Conservation (phyloP, 129 eudicot species). For the Glebionis coronaria region DNA sequence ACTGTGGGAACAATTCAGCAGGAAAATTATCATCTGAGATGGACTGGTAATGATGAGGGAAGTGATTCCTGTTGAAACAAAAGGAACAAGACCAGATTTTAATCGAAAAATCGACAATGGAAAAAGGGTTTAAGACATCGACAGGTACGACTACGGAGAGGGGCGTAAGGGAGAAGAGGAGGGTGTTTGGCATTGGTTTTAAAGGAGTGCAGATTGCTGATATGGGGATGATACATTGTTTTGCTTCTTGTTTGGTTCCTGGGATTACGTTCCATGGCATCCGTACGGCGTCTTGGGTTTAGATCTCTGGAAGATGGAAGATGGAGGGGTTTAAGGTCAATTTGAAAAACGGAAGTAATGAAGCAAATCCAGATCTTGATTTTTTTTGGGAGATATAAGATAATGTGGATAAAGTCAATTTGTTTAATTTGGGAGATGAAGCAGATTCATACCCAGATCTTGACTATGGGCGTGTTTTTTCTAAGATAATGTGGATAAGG, state of each 20-base stretch:
- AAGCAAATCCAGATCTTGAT: too few species aligned
- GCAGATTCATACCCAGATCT: too few species aligned
- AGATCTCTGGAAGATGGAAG: too few species aligned
- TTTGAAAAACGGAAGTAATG: too few species aligned
- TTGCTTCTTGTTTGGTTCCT: conserved; percentile 72
- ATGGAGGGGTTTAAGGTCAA: too few species aligned
- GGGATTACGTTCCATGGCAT: conserved; percentile 99
- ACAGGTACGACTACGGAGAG: conserved; percentile 87
- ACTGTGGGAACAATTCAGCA: conserved; percentile 80
- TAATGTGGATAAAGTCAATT: too few species aligned
- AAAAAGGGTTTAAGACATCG: conserved; percentile 89
- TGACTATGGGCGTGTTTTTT: too few species aligned
- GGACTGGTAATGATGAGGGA: conserved; percentile 72
- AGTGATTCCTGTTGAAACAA: conserved; percentile 79
- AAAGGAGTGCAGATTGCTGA: conserved; percentile 93
- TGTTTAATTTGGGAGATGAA: too few species aligned
- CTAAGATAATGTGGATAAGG: too few species aligned
- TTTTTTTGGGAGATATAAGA: too few species aligned
- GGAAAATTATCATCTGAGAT: conserved; percentile 78
- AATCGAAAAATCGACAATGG: conserved; percentile 81
- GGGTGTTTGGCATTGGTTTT: conserved; percentile 58
- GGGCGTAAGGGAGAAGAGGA: conserved; percentile 74
- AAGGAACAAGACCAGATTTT: conserved; percentile 96
- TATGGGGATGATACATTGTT: conserved; percentile 67
- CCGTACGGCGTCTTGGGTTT: conserved; percentile 76